Conservation (phyloP, 1,284 basidiomycete genomes). For the Phellinidium pouzarii region DNA sequence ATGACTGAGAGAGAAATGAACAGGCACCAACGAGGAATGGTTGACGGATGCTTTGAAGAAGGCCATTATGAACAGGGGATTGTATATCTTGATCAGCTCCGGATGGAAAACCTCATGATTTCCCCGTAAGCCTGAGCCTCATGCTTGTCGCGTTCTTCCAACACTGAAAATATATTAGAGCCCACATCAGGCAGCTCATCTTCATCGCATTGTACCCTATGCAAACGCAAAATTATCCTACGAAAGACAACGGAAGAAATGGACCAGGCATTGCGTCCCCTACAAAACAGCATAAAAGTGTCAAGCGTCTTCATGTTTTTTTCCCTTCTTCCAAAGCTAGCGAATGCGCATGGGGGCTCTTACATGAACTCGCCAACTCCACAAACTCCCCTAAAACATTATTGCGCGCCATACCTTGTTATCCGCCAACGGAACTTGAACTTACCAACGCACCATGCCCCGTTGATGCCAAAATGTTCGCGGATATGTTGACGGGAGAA, state of each 20-base stretch:
- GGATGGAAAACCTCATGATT: conserved; percentile 46
- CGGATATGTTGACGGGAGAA: conserved; percentile 26
- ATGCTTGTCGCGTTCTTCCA: not conserved
- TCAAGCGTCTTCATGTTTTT: conserved; percentile 35
- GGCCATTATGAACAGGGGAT: conserved; percentile 64
- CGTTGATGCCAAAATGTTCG: conserved; percentile 3
- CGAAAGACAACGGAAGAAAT: conserved; percentile 27
- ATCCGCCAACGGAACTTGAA: conserved; percentile 24
- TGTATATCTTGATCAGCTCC: conserved; percentile 49
- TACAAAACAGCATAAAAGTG: conserved; percentile 45
- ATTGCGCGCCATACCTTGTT: conserved; percentile 48
- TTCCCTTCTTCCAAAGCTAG: conserved; percentile 37
- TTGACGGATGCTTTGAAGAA: conserved; percentile 67
- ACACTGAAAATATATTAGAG: conserved; percentile 28
- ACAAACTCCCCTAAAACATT: conserved; percentile 52
- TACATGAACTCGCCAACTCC: conserved; percentile 42
- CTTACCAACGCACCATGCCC: conserved; percentile 14
- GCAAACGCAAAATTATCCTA: conserved; percentile 24
- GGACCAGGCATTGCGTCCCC: conserved; percentile 29
- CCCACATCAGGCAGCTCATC: conserved; percentile 58
- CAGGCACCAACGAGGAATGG: conserved; percentile 46
- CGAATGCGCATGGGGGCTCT: conserved; percentile 44
- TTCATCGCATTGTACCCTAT: conserved; percentile 61
- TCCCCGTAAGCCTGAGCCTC: conserved; percentile 38
- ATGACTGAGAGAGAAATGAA: conserved; percentile 32